phyloP scores from a whole-genome alignment of 2,329 filamentous ascomycete genomes.

The Penicillium sp. region DNA sequence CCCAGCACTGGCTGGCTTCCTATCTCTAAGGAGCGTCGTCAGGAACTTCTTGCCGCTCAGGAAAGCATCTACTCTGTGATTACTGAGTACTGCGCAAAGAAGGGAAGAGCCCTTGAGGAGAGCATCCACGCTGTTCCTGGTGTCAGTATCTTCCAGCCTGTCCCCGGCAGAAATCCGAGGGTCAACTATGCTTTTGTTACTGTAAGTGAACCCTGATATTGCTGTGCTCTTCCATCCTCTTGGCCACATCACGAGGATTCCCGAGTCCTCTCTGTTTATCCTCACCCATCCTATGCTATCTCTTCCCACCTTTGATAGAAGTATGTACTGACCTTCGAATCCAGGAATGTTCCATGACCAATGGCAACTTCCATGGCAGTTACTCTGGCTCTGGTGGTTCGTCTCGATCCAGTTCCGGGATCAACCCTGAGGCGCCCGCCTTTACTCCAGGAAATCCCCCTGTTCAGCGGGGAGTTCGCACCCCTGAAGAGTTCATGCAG shows the following conservation, averaged over 20 bases:
- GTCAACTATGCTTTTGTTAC: neutral
- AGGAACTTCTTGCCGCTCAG: neutral
- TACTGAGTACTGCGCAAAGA: neutral
- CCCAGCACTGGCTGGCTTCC: neutral
- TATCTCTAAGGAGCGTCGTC: neutral
- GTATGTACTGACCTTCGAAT: no score
- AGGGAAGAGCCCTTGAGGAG: neutral
- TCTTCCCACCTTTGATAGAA: no score
- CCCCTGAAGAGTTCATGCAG: constrained; percentile 1
- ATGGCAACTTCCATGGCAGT: no score
- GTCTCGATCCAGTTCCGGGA: neutral
- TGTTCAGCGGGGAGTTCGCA: neutral
- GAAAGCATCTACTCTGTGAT: neutral
- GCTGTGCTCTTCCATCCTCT: neutral
- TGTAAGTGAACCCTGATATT: neutral
- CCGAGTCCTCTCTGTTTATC: neutral
- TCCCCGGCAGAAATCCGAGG: neutral
- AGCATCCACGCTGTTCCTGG: neutral
- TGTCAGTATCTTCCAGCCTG: neutral
- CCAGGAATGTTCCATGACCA: no score
- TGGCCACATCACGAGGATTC: neutral
- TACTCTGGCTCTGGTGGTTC: no score
- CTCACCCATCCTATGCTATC: no score
- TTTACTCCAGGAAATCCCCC: neutral
- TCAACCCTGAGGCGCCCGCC: neutral